phyloP scores from a whole-genome alignment of 768 basidiomycete genomes.

The Lepiota subincarnata region DNA sequence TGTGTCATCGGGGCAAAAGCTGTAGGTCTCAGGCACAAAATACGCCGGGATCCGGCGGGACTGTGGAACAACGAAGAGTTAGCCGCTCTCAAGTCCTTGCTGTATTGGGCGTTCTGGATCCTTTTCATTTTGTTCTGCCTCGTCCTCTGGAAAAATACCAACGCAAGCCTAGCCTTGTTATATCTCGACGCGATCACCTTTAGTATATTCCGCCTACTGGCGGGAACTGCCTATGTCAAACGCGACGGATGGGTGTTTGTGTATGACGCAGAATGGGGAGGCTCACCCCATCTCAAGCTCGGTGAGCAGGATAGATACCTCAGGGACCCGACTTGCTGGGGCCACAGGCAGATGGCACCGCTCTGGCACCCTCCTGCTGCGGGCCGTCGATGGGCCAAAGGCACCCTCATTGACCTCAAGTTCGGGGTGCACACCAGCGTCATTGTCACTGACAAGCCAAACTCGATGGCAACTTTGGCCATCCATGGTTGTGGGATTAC shows the following conservation, averaged over 20 bases:
- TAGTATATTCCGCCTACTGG: background rate
- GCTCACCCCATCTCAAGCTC: background rate
- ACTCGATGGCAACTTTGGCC: conserved; percentile 13
- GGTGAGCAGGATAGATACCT: conserved; percentile 12
- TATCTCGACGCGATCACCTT: background rate
- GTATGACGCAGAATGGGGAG: conserved; percentile 3
- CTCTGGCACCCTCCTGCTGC: too few relatives aligned
- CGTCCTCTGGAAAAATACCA: background rate
- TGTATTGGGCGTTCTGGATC: background rate
- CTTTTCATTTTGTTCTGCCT: too few relatives aligned
- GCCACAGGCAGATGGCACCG: too few relatives aligned
- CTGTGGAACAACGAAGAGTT: background rate
- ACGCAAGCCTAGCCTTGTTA: background rate
- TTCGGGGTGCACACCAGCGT: conserved; percentile 8
- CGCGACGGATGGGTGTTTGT: conserved; percentile 12
- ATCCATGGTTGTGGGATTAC: conserved; percentile 19
- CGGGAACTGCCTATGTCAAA: conserved; percentile 6
- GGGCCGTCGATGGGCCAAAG: background rate
- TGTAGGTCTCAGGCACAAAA: conserved; percentile 11
- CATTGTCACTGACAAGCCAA: conserved; percentile 9
- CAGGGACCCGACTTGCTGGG: background rate
- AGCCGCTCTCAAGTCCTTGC: background rate
- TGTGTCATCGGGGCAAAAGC: conserved; percentile 11
- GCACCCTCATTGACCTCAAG: conserved; percentile 9
- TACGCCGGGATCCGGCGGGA: conserved; percentile 1